These are phyloP conservation scores for Chalciporus sphaerocephalus DNA, from an alignment of 768 basidiomycete species.

Conservation along the genomic window DNA sequence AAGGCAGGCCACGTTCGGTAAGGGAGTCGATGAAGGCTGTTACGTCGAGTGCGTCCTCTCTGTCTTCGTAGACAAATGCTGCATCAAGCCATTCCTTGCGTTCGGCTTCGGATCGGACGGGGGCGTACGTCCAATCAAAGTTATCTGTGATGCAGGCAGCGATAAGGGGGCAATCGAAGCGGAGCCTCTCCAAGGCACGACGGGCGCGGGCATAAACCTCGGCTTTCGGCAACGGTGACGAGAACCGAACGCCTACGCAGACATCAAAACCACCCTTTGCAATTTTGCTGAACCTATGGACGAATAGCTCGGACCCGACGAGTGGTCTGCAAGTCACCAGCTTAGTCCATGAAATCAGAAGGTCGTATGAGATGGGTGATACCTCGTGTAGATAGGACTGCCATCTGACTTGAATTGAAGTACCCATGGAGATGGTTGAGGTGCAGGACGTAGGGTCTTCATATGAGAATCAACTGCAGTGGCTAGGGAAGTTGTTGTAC, in stretches of 20 bases:
- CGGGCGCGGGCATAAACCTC: slow-evolving; percentile 4
- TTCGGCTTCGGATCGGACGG: slow-evolving; percentile 1
- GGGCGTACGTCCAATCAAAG: slow-evolving; percentile 6
- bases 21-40: not conserved
- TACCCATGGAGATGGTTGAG: not conserved
- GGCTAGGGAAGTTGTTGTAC: too few species aligned
- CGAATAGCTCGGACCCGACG: slow-evolving; percentile 13
- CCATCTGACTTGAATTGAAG: not conserved
- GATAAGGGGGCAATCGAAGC: slow-evolving; percentile 12
- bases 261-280: slow-evolving; percentile 7
- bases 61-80: slow-evolving; percentile 2
- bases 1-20: not conserved
- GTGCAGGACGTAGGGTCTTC: not conserved
- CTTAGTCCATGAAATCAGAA: not conserved
- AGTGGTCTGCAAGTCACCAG: slow-evolving; percentile 2
- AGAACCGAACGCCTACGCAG: slow-evolving; percentile 11
- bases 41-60: not conserved
- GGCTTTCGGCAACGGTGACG: not conserved
- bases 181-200: too few species aligned
- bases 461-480: too few species aligned
- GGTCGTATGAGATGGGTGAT: not conserved
- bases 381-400: not conserved
- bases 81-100: slow-evolving; percentile 1
- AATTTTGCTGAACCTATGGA: slow-evolving; percentile 3
- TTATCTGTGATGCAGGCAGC: slow-evolving; percentile 7